A percentile compares a stretch with the other conserved stretches of the same genome.
Evolutionary conservation across 441 rosid genomes (phyloP).

Genomic region (Breynia disticha): DNA sequence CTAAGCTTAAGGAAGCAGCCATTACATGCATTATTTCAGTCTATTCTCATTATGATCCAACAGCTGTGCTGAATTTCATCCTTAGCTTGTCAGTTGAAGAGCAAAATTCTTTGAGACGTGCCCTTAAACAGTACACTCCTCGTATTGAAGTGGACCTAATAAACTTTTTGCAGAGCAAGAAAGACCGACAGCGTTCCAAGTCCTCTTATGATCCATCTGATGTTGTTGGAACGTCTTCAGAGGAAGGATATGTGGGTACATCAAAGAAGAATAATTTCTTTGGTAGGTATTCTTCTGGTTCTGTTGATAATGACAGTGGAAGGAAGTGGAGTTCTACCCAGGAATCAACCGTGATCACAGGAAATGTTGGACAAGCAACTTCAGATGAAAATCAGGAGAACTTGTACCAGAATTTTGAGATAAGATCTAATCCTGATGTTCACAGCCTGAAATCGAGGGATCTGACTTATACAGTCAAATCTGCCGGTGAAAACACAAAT

Average conservation of each 20-base stretch:
- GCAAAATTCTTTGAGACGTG: conserved; percentile 87
- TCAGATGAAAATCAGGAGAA: conserved; percentile 64
- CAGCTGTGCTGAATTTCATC: conserved; percentile 83
- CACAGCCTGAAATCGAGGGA: conserved; percentile 43
- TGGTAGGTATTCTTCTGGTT: conserved; percentile 82
- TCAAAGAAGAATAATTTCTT: conserved; percentile 63
- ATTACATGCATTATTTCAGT: conserved; percentile 91
- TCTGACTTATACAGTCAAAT: conserved; percentile 28
- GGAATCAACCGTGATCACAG: conserved; percentile 42
- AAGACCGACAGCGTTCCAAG: conserved; percentile 78
- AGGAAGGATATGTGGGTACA: conserved; percentile 65
- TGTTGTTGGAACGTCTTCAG: conserved; percentile 81
- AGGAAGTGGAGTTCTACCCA: conserved; percentile 80
- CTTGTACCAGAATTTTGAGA: conserved; percentile 53
- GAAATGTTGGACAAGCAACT: conserved; percentile 40
- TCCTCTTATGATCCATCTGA: conserved; percentile 80
- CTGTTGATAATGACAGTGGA: conserved; percentile 72
- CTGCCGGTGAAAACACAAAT: conserved; percentile 34
- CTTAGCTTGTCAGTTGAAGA: conserved; percentile 96
- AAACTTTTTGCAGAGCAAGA: conserved; percentile 89
- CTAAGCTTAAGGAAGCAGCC: conserved; percentile 90
- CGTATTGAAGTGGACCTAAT: conserved; percentile 96
- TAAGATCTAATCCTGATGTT: conserved; percentile 37
- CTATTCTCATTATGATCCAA: conserved; percentile 74
- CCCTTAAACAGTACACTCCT: conserved; percentile 91